A percentile compares a stretch with the other conserved stretches of the same genome.
These are phyloP conservation scores for Lanmaoa rubissima DNA, from an alignment of 768 basidiomycete genomes.

Conservation along the genomic window DNA sequence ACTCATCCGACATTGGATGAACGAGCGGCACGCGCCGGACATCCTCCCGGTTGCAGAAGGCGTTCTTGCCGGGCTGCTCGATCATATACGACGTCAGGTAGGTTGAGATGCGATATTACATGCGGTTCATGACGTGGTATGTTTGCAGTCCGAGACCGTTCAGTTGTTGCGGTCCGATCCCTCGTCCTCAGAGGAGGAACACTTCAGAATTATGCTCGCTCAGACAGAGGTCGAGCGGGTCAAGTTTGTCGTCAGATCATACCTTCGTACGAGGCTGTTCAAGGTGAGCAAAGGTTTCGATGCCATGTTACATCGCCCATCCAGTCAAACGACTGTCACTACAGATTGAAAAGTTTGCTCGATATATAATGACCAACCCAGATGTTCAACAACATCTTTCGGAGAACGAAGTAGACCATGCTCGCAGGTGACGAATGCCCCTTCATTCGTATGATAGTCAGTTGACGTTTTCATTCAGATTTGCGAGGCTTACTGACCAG, in stretches of 20 bases:
- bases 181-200: conserved; percentile 86
- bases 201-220: conserved; percentile 88
- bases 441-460: not conserved
- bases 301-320: not conserved
- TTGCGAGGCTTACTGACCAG: conserved; percentile 70
- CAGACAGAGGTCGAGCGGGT: conserved; percentile 94
- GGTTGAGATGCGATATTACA: conserved; percentile 20
- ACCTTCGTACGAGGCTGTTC: conserved; percentile 79
- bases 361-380: conserved; percentile 69
- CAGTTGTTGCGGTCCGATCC: conserved; percentile 77
- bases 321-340: not conserved
- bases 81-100: conserved; percentile 84
- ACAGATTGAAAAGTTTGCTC: conserved; percentile 87
- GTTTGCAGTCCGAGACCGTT: conserved; percentile 68
- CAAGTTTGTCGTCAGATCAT: conserved; percentile 88
- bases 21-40: conserved; percentile 81
- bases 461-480: conserved; percentile 42
- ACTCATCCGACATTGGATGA: conserved; percentile 81
- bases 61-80: conserved; percentile 61
- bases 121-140: conserved; percentile 1
- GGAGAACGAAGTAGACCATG: conserved; percentile 78
- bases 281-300: conserved; percentile 53
- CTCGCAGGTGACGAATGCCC: conserved; percentile 53
- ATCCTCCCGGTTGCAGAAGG: conserved; percentile 72
- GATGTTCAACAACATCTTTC: conserved; percentile 78